Evolutionary conservation across 2,329 filamentous ascomycete species (phyloP), one percentile per base, ranked within the genome.

Genomic region (Ophiostoma perfectum): DNA sequence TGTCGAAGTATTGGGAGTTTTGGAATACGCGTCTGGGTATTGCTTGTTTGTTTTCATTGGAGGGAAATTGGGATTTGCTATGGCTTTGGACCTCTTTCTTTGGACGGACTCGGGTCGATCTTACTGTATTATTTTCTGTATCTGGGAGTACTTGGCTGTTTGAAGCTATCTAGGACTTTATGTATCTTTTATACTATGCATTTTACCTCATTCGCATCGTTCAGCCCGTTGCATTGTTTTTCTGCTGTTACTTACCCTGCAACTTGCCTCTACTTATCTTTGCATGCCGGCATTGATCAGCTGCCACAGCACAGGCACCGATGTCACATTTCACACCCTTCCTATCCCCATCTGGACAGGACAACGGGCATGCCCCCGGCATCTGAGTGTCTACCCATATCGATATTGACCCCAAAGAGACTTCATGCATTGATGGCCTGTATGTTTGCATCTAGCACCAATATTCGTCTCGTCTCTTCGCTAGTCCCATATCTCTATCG

Each of bases 1-100:
- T 64, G 27, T 64, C 39, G 62, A 64, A 39, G 39, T 44, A 64
- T 60, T 38, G 55, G 55, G 55, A 60, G 49, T 55, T 60, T 60
- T 60, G 55, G 55, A 60, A 60, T 27, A 60, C 55, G 36, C 55
- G 55, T 38, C 38, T 58, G 9, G 27, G 27, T 11, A 36, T 58
- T 38, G 52, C 55, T 60, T 55, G 18, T n/a, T 60, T 18, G 27
- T 60, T 27, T 18, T 11, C 55, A 55, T 27, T 55, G 49, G 49
- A 18, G 18, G 49, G 49, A 18, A 5, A 38, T 60, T 39, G 55
- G 55, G 14, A 16, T 60, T 58, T 58, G 8, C 12, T 12, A 36
- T 36, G 45, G 45, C 7, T 12, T 55, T 52, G 8, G 27, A 36
- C 27, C n/a, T 52, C 27, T 60, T 60, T 60, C 27, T 60, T 60